These are phyloP conservation scores for Fusarium irregulare DNA, from an alignment of 2,329 filamentous ascomycete genomes.

Conservation along the genomic window DNA sequence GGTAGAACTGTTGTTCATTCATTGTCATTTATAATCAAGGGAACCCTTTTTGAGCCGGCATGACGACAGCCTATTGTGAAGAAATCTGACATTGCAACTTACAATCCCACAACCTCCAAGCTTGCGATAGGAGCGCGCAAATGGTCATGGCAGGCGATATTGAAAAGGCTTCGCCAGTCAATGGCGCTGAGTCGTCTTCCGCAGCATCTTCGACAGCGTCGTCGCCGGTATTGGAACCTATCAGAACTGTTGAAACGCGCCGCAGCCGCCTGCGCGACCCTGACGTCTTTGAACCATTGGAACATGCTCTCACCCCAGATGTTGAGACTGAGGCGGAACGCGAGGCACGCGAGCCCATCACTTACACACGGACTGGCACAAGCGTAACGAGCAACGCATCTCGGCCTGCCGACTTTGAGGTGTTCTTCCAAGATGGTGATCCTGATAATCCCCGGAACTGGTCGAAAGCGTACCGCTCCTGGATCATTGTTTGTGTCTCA, in stretches of 20 bases:
- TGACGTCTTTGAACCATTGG: constrained; percentile 51
- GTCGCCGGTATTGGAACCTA: constrained; percentile 44
- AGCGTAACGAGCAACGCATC: constrained; percentile 58
- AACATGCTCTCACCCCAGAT: constrained; percentile 53
- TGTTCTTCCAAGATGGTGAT: constrained; percentile 75
- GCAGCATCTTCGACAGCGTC: constrained; percentile 25
- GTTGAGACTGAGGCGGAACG: constrained; percentile 55
- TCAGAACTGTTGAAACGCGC: constrained; percentile 41
- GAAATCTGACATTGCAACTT: constrained; percentile 18
- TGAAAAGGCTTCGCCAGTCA: constrained; percentile 34
- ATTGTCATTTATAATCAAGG: background rate
- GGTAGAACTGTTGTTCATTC: background rate
- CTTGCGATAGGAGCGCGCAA: background rate
- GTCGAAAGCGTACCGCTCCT: constrained; percentile 62
- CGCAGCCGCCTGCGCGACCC: constrained; percentile 39
- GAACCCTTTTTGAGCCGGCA: background rate
- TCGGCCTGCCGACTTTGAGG: constrained; percentile 72
- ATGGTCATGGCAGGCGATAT: constrained; percentile 37
- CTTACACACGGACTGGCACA: constrained; percentile 56
- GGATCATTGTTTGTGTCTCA: constrained; percentile 58
- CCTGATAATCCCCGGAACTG: constrained; percentile 76
- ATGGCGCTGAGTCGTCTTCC: constrained; percentile 25
- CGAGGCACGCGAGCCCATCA: constrained; percentile 58
- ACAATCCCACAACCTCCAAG: background rate
- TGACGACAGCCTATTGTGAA: constrained; percentile 24